These are phyloP conservation scores for Fusarium sp. DNA, from an alignment of 2,329 filamentous ascomycete species.

Conservation along the genomic window DNA sequence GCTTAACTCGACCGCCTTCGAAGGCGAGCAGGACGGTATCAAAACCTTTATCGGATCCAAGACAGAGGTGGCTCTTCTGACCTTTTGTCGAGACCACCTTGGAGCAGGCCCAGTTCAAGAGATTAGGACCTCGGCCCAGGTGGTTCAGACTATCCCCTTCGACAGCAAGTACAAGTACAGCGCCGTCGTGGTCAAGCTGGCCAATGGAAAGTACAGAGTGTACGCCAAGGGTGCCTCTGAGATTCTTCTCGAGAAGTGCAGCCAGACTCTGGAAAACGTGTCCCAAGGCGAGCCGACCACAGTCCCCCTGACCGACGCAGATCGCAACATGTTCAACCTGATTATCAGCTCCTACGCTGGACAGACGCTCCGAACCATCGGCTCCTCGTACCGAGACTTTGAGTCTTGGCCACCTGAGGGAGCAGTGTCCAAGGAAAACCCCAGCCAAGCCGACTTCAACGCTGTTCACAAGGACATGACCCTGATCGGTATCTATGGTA, in stretches of 20 bases:
- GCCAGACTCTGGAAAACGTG: slow-evolving; percentile 58
- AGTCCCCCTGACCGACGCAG: slow-evolving; percentile 59
- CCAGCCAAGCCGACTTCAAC: slow-evolving; percentile 62
- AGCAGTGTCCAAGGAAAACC: slow-evolving; percentile 71
- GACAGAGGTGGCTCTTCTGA: slow-evolving; percentile 65
- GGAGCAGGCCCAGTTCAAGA: slow-evolving; percentile 60
- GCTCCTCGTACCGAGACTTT: slow-evolving; percentile 78
- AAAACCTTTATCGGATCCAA: slow-evolving; percentile 64
- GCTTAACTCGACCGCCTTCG: slow-evolving; percentile 69
- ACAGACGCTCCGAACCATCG: slow-evolving; percentile 78
- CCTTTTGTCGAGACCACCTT: slow-evolving; percentile 61
- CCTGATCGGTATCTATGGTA: slow-evolving; percentile 66
- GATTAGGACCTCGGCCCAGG: slow-evolving; percentile 57
- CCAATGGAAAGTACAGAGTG: slow-evolving; percentile 56
- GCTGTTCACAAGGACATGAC: slow-evolving; percentile 56
- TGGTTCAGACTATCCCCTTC: slow-evolving; percentile 63
- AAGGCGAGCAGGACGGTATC: slow-evolving; percentile 58
- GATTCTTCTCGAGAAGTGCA: slow-evolving; percentile 61
- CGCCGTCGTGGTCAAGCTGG: slow-evolving; percentile 64
- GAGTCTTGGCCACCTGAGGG: slow-evolving; percentile 75
- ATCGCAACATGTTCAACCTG: slow-evolving; percentile 62
- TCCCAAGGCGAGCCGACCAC: slow-evolving; percentile 65
- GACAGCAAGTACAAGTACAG: slow-evolving; percentile 67
- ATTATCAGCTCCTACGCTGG: slow-evolving; percentile 70
- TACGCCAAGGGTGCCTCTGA: slow-evolving; percentile 68